Base-by-base conservation (phyloP, 768 basidiomycete species). In the button mushroom (Agaricus bisporus) region DNA sequence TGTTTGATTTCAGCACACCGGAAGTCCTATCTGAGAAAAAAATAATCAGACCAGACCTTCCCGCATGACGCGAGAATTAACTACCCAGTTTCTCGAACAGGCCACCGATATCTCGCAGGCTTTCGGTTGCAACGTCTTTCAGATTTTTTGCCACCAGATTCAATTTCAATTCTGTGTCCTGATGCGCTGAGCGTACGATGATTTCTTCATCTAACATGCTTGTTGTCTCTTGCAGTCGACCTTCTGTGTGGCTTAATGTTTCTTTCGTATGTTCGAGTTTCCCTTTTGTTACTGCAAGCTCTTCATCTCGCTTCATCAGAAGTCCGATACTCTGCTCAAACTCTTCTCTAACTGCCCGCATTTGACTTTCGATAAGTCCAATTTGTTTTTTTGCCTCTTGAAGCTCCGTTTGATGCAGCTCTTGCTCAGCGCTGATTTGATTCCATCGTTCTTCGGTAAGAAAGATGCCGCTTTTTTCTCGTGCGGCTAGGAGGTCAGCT, bases 391-490 rank as follows among this genome's bases (percentile, higher is more conserved):
- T 85, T 10, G 91, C 84, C 63, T 98, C 94, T 41, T 86, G 82
- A 51, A 88, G 75, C 61, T 90, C 87, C 6, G 88, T 88, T 62
- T 84, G 80, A 45, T 78, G 76, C 37, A 88, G 71, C 60, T 92
- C 88, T 56, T 91, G 85, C 63, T 92, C 91, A 2, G 75, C 73
- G 7, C 70, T 81, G 70, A 95, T 78, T 64, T 95, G 85, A 44
- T 78, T 81, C 93, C 93, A 98, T 2, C 83, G 85, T 60, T 98
- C 94, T 60, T 91, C 84, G 0, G 91, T 86, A 66, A 98, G 86
- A 68, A 86, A 97, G 35, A 98, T 91, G 7, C 97, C 97, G 61
- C 95, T 94, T 77, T 95, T 95, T 69, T 97, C 94, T 36, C 95
- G 80, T 5, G 94, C 89, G 6, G 97, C 95, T 0, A 91, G 71